These are phyloP conservation scores for Rhododendron molle DNA, from an alignment of 148 eudicot species.

Conservation along the genomic window DNA sequence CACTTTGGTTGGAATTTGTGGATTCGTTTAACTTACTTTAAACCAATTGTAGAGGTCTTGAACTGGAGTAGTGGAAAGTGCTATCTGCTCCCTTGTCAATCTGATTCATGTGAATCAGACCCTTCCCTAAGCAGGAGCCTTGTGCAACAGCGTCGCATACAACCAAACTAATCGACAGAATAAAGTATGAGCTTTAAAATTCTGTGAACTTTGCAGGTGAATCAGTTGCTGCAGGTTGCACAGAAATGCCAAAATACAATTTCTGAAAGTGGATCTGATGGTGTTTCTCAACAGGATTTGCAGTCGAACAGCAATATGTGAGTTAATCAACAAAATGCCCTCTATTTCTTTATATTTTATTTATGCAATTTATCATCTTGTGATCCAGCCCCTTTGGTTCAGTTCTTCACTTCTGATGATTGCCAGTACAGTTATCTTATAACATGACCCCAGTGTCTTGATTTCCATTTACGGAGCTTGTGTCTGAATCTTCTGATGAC, in stretches of 20 bases:
- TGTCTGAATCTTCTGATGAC: neutral
- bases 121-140: neutral
- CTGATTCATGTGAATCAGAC: neutral
- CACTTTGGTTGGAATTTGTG: neutral
- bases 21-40: neutral
- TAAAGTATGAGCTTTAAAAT: neutral
- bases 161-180: neutral
- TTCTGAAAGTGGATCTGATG: slow-evolving; percentile 73
- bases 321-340: slow-evolving; percentile 20
- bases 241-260: slow-evolving; percentile 89
- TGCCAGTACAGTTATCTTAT: neutral
- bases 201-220: slow-evolving; percentile 52
- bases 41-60: neutral
- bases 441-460: neutral
- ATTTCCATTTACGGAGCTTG: neutral
- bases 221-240: slow-evolving; percentile 83
- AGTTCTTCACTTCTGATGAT: neutral
- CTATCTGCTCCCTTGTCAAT: neutral
- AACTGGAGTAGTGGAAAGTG: neutral
- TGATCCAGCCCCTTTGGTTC: slow-evolving; percentile 1
- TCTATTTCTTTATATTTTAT: neutral
- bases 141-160: neutral
- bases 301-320: slow-evolving; percentile 83
- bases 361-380: neutral
- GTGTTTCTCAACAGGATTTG: slow-evolving; percentile 70